These are phyloP conservation scores for Penicillium alfredii DNA, from an alignment of 495 filamentous ascomycete species.

Conservation along the genomic window DNA sequence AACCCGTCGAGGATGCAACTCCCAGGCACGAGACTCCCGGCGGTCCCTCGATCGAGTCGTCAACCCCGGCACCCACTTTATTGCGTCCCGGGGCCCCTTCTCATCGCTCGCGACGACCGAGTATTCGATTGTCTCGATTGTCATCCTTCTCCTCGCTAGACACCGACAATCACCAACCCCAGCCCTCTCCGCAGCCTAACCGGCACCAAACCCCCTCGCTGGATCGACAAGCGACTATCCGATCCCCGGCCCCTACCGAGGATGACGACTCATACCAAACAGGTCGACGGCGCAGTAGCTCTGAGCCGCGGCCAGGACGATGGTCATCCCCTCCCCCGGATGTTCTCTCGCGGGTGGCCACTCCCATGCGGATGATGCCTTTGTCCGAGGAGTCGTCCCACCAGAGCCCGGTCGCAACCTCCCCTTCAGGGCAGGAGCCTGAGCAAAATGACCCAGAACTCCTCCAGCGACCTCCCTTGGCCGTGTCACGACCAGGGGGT, in stretches of 20 bases:
- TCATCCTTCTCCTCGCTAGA: conserved; percentile 23
- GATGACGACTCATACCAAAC: conserved; percentile 30
- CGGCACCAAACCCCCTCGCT: conserved; percentile 4
- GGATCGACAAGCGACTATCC: conserved; percentile 9
- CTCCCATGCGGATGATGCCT: conserved; percentile 33
- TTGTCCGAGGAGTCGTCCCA: conserved; percentile 33
- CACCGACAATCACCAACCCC: conserved; percentile 7
- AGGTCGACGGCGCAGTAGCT: conserved; percentile 41
- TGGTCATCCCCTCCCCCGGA: conserved; percentile 32
- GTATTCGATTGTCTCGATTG: conserved; percentile 36
- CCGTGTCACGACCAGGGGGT: conserved; percentile 15
- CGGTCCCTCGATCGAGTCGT: conserved; percentile 7
- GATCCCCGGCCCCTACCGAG: conserved; percentile 14
- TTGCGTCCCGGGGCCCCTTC: conserved; percentile 14
- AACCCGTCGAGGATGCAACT: conserved; percentile 25
- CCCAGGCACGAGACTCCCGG: conserved; percentile 9
- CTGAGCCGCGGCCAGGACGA: conserved; percentile 38
- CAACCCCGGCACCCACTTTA: conserved; percentile 7
- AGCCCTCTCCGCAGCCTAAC: conserved; percentile 3
- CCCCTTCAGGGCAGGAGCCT: conserved; percentile 5
- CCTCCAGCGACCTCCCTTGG: conserved; percentile 7
- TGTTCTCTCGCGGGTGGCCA: conserved; percentile 26
- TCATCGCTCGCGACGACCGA: conserved; percentile 30
- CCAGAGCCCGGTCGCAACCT: conserved; percentile 13
- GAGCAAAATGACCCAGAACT: conserved; percentile 3